Conservation (phyloP, 257 asterid genomes). For the Lycium ferocissimum region DNA sequence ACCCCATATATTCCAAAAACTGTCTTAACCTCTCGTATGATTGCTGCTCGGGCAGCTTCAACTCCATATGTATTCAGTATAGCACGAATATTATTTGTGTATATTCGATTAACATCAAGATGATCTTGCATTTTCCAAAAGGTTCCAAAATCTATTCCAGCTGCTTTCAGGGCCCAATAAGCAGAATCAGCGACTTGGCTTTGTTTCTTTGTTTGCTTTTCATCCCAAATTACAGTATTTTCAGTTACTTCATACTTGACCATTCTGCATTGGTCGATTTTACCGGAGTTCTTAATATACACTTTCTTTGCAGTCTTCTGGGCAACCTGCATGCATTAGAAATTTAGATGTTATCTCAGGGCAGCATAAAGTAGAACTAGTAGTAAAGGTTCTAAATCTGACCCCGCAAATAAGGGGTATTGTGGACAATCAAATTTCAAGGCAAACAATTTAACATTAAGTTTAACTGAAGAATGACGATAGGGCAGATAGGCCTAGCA, state of each 20-base stretch:
- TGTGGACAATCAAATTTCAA: no score
- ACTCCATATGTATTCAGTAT: constrained; percentile 81
- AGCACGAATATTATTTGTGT: constrained; percentile 73
- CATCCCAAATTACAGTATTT: constrained; percentile 83
- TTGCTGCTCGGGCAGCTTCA: constrained; percentile 87
- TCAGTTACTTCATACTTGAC: constrained; percentile 77
- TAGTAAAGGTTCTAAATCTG: no score
- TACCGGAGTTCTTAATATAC: constrained; percentile 63
- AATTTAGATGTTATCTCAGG: not conserved
- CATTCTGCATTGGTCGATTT: constrained; percentile 71
- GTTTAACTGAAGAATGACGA: no score
- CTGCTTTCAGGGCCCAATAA: constrained; percentile 90
- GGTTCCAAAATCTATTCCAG: constrained; percentile 73
- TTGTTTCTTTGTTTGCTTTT: constrained; percentile 46
- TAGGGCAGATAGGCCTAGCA: no score
- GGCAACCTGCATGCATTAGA: constrained; percentile 60
- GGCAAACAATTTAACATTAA: no score
- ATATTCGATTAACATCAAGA: constrained; percentile 72
- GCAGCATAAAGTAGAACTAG: not conserved
- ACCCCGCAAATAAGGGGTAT: no score
- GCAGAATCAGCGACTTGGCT: constrained; percentile 26
- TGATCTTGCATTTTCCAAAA: constrained; percentile 80
- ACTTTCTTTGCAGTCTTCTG: constrained; percentile 80
- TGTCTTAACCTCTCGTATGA: constrained; percentile 78
- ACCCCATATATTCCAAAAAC: constrained; percentile 93